Evolutionary conservation across 2,329 filamentous ascomycete species (phyloP), one percentile per base, ranked within the genome.

Genomic region (Mycocentrospora acerina): DNA sequence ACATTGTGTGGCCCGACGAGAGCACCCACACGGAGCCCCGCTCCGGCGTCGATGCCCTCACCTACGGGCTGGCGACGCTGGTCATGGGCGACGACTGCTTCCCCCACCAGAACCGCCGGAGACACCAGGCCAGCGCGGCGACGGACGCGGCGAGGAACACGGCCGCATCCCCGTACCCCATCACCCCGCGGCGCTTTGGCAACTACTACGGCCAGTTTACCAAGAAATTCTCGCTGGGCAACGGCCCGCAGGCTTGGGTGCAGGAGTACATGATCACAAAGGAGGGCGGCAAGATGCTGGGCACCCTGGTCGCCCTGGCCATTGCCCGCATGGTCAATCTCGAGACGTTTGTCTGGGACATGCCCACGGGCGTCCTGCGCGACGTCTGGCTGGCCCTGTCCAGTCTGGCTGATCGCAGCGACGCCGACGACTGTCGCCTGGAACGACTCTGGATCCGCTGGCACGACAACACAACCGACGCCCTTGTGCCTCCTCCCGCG

Each of bases 261-360:
- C 79, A 83, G 38, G 86, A 91, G 59, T 91, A 93, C 67, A 79
- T 86, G 46, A 87, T 91, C 54, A 84, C 80, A 2, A 90, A 90
- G 66, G 87, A 91, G 61, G 83, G 84, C 40, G 88, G 88, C 3
- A 93, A 91, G 70, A 90, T 93, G 86, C 75, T 93, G n/a, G 86
- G 87, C 4, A 91, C 86, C 1, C 71, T 93, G 33, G 87, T 90
- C 10, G 86, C 87, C 8, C 70, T 90, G 48, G 86, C 87, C 10
- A 76, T 93, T n/a, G 82, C 83, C 29, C 83, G 86, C 46, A 93
- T 93, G 88, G 73, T 81, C 35, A 88, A 88, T 56, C 74, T 94
- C 26, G 88, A 93, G 66, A 83, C 82, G 0, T 93, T 93, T 57
- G 76, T 88, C 3, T 93, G 88, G 88, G 88, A 94, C 58, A 91